These are phyloP conservation scores for Clonostachys rhizophaga DNA, from an alignment of 2,329 filamentous ascomycete species.

Conservation along the genomic window DNA sequence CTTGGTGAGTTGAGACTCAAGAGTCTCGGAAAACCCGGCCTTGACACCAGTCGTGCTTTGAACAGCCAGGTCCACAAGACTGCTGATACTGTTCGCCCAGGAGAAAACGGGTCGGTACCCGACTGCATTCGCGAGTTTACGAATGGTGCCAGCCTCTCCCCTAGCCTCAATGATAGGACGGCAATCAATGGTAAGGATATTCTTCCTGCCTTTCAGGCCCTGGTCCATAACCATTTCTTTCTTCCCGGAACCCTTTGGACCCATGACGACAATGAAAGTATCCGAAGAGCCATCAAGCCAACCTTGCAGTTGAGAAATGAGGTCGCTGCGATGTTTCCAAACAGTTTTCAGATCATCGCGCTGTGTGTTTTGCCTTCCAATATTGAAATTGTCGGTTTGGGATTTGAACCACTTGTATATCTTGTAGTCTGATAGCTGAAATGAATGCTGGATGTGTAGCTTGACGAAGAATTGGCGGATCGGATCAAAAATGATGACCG, in stretches of 20 bases:
- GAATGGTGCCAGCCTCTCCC: conserved; percentile 82
- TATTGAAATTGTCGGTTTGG: conserved; percentile 57
- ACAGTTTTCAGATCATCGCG: conserved; percentile 72
- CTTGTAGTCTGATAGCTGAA: conserved; percentile 68
- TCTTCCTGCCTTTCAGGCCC: conserved; percentile 68
- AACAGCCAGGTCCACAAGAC: conserved; percentile 85
- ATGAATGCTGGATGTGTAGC: conserved; percentile 73
- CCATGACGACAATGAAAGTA: conserved; percentile 91
- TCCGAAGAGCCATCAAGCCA: conserved; percentile 87
- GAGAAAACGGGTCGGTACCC: conserved; percentile 93
- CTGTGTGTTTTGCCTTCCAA: conserved; percentile 52
- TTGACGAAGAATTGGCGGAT: conserved; percentile 92
- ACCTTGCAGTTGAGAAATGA: conserved; percentile 76
- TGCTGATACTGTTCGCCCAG: conserved; percentile 93
- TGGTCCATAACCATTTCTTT: conserved; percentile 83
- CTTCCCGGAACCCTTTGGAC: conserved; percentile 87
- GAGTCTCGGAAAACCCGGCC: conserved; percentile 86
- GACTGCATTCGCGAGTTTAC: conserved; percentile 73
- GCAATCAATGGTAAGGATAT: conserved; percentile 86
- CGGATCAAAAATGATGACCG: conserved; percentile 88
- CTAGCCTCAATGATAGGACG: conserved; percentile 88
- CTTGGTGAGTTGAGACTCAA: conserved; percentile 84
- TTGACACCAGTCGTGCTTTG: conserved; percentile 94
- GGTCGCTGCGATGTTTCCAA: conserved; percentile 79
- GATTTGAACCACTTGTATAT: conserved; percentile 76